phyloP scores from a whole-genome alignment of 2,329 filamentous ascomycete species.

The Hypoxylon sp. region DNA sequence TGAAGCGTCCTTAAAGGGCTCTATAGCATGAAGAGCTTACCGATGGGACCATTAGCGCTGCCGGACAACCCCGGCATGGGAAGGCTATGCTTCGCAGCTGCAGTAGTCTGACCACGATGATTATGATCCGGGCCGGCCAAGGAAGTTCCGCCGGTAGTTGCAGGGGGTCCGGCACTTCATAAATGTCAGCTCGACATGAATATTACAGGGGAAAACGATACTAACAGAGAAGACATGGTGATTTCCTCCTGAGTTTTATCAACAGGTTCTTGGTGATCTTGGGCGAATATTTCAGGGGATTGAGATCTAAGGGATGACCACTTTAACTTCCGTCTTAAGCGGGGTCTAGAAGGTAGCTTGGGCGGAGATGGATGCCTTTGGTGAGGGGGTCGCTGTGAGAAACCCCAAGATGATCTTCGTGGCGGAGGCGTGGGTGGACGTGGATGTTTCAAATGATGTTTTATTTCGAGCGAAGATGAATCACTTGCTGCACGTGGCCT shows the following conservation, averaged over 20 bases:
- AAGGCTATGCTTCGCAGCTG: slow-evolving; percentile 40
- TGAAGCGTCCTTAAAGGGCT: not conserved
- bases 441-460: slow-evolving; percentile 16
- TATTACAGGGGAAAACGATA: not conserved
- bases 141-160: slow-evolving; percentile 40
- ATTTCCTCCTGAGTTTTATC: slow-evolving; percentile 8
- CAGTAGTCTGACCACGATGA: slow-evolving; percentile 18
- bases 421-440: slow-evolving; percentile 45
- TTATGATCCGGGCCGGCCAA: slow-evolving; percentile 34
- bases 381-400: slow-evolving; percentile 26
- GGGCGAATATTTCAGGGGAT: not conserved
- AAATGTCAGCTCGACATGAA: slow-evolving; percentile 11
- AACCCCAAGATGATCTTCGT: slow-evolving; percentile 46
- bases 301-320: slow-evolving; percentile 46
- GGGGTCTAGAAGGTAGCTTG: slow-evolving; percentile 14
- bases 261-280: slow-evolving; percentile 7
- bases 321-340: slow-evolving; percentile 48
- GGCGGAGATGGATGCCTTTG: slow-evolving; percentile 6
- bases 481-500: slow-evolving; percentile 24
- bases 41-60: slow-evolving; percentile 50
- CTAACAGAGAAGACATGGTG: slow-evolving; percentile 52
- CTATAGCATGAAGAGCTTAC: slow-evolving; percentile 33
- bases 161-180: slow-evolving; percentile 45
- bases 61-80: slow-evolving; percentile 53
- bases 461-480: slow-evolving; percentile 25